Percentiles rank a stretch among this genome's conserved stretches.
These are phyloP conservation scores for Corymbia citriodora DNA, from an alignment of 441 rosid genomes.

Conservation along the genomic window DNA sequence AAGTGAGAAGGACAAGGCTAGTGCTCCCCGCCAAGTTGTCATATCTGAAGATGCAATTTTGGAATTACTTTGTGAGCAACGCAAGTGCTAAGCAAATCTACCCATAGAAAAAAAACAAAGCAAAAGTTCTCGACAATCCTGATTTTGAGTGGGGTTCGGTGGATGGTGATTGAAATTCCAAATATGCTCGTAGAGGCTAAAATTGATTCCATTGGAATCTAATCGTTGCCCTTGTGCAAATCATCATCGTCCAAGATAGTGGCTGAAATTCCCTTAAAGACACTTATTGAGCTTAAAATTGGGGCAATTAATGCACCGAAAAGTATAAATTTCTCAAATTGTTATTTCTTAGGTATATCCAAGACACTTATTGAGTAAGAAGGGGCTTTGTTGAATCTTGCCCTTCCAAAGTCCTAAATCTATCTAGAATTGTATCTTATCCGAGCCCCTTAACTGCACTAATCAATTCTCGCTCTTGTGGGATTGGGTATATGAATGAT, in stretches of 20 bases:
- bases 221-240: background rate
- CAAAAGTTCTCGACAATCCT: background rate
- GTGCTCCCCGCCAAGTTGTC: background rate
- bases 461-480: background rate
- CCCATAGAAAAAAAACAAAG: accelerated
- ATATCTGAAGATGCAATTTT: background rate
- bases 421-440: background rate
- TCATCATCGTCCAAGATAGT: background rate
- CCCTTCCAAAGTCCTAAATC: background rate
- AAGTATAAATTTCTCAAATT: background rate
- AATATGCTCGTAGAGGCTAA: background rate
- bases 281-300: background rate
- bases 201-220: background rate
- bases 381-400: background rate
- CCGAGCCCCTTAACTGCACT: background rate
- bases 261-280: background rate
- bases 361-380: background rate
- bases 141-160: background rate
- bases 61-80: background rate
- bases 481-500: background rate
- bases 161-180: background rate
- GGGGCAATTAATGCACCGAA: background rate
- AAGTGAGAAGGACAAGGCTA: background rate
- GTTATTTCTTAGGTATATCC: background rate
- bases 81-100: background rate